Evolutionary conservation across 441 rosid genomes (phyloP), one percentile per base, ranked within the genome.

Genomic region (Metrosideros polymorpha): DNA sequence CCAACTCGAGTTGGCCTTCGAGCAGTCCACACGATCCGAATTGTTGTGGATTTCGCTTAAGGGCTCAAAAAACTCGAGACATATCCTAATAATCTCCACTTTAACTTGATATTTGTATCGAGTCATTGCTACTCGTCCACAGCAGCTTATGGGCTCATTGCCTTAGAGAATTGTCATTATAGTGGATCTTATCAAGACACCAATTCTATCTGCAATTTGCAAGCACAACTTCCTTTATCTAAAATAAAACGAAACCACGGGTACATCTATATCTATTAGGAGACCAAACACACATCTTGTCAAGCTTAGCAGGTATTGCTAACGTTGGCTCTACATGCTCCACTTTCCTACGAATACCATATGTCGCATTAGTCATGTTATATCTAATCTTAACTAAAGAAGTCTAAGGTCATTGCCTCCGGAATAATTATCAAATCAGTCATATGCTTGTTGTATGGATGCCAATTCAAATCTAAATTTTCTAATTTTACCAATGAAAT

Each of bases 41-140:
- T 19, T 7, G 13, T 9, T 35, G 43, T 39, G 3, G 45, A 35
- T 66, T 66, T 22, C 0, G 4, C 5, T 19, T 24, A 19, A 13
- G 3, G 2, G 45, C 25, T 66, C 24, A 66, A 66, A 10, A 66
- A 66, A 10, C n/a, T 35, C 10, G 15, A 35, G 43, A 2, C 1
- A 19, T 18, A 25, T 63, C 76, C 27, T 32, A 19, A 39, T 7
- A 18, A 10, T 0, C 5, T 63, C 76, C 32, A 63, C 27, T 19
- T 35, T 0, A 22, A 14, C 27, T 19, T 0, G 45, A 66, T 35
- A 10, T 66, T 35, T 66, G 45, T 12, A 47, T 35, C 8, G 19
- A 22, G 77, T 66, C 47, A 22, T 3, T 9, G 3, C 15, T 0
- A 9, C 0, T 35, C 0, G 9, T 1, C 6, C 77, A 66, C 13